Conservation (phyloP, 768 basidiomycete genomes). For the Mrakia gelida region DNA sequence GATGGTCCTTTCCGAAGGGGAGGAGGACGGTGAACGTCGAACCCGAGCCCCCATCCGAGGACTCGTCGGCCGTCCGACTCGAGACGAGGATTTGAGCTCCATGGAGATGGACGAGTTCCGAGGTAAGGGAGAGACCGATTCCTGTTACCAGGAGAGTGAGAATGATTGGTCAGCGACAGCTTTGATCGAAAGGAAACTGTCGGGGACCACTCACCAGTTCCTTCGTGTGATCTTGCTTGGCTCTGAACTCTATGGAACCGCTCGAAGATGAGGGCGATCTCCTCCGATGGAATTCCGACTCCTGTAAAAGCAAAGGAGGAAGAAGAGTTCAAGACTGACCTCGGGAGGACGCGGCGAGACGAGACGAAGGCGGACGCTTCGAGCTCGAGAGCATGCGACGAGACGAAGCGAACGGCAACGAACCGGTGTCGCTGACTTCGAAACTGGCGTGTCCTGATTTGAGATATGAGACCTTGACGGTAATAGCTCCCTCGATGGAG, state of each 20-base stretch:
- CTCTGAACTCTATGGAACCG: conserved; percentile 16
- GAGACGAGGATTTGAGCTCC: conserved; percentile 1
- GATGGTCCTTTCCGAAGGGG: conserved; percentile 12
- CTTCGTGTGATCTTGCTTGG: conserved; percentile 6
- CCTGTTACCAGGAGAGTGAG: neutral
- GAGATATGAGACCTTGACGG: neutral
- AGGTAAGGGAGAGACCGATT: conserved; percentile 11
- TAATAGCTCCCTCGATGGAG: neutral
- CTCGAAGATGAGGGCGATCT: conserved; percentile 7
- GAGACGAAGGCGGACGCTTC: neutral
- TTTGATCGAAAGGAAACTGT: neutral
- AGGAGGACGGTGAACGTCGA: conserved; percentile 12
- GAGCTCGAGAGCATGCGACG: neutral
- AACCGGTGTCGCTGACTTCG: neutral
- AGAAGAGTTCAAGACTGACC: neutral
- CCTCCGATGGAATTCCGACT: conserved; percentile 12
- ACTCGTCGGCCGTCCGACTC: neutral
- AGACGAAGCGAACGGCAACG: neutral
- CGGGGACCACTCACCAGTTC: conserved; percentile 18
- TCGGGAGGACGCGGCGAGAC: neutral
- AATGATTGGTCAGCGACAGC: neutral
- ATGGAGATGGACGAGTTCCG: conserved; percentile 18
- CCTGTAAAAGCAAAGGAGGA: neutral
- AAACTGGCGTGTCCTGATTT: neutral
- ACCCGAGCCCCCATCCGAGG: neutral